These are phyloP conservation scores for Penicillium salamii DNA, from an alignment of 495 filamentous ascomycete genomes.

Conservation along the genomic window DNA sequence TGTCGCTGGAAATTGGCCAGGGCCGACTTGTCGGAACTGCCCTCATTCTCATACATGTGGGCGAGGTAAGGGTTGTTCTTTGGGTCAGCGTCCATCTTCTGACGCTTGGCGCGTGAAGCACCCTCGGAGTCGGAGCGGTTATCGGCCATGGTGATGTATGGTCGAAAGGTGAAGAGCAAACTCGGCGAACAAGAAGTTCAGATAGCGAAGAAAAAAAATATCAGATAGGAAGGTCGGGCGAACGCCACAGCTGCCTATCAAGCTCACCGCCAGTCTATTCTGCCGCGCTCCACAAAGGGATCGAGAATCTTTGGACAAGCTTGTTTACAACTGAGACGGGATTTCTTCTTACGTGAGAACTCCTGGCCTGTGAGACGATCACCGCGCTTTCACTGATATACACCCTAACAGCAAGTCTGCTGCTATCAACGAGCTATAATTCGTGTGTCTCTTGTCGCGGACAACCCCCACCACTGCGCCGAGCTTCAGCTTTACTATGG, in stretches of 20 bases:
- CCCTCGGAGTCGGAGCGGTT: constrained; percentile 41
- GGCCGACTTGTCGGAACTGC: constrained; percentile 43
- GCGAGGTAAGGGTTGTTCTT: constrained; percentile 83
- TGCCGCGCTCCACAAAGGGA: constrained; percentile 31
- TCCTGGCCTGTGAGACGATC: neutral
- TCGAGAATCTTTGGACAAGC: constrained; percentile 13
- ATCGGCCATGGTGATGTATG: constrained; percentile 37
- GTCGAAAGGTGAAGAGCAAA: constrained; percentile 11
- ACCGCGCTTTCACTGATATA: neutral
- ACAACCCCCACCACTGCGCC: constrained; percentile 7
- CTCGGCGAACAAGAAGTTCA: constrained; percentile 2
- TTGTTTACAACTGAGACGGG: constrained; percentile 4
- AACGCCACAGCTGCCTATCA: constrained; percentile 33
- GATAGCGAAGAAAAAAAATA: constrained; percentile 26
- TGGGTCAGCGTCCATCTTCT: constrained; percentile 52
- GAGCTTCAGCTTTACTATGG: constrained; percentile 35
- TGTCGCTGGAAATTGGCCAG: constrained; percentile 72
- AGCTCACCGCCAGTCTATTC: constrained; percentile 33
- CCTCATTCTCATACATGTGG: constrained; percentile 69
- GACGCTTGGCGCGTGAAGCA: constrained; percentile 45
- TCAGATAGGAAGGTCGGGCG: constrained; percentile 36
- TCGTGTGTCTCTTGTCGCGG: constrained; percentile 9
- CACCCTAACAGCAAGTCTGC: neutral
- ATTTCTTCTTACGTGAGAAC: neutral
- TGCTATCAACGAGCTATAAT: neutral